phyloP scores from a whole-genome alignment of 805 yeast species.

The Candida insectorum region DNA sequence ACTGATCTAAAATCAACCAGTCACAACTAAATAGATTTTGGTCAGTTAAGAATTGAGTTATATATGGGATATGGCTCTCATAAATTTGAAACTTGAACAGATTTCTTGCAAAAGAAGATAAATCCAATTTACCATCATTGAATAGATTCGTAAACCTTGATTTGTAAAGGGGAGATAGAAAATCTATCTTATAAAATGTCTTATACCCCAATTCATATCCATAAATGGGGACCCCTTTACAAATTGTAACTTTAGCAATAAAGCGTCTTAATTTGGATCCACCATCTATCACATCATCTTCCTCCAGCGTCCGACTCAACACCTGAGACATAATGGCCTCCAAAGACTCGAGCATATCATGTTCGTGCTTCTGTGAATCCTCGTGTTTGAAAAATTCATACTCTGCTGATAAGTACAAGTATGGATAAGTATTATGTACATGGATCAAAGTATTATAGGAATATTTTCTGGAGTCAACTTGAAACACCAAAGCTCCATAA shows the following conservation, averaged over 20 bases:
- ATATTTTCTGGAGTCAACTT: constrained; percentile 26
- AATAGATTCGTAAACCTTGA: constrained; percentile 50
- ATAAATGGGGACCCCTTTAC: constrained; percentile 78
- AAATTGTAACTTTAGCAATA: constrained; percentile 58
- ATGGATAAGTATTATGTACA: constrained; percentile 83
- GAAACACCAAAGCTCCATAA: constrained; percentile 70
- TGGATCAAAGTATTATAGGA: constrained; percentile 48
- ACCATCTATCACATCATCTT: constrained; percentile 1
- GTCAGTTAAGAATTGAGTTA: constrained; percentile 77
- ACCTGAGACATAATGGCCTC: constrained; percentile 37
- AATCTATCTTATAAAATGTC: constrained; percentile 64
- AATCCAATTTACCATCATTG: constrained; percentile 18
- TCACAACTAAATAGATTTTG: constrained; percentile 82
- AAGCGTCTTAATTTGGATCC: constrained; percentile 34
- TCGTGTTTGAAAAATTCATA: constrained; percentile 25
- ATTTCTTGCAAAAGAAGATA: constrained; percentile 3
- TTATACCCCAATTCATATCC: constrained; percentile 71
- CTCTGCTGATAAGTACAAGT: constrained; percentile 62
- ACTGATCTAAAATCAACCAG: constrained; percentile 53
- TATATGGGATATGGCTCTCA: constrained; percentile 79
- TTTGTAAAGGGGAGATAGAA: constrained; percentile 60
- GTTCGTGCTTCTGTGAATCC: constrained; percentile 16
- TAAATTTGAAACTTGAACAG: constrained; percentile 24
- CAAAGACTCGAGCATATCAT: constrained; percentile 37
- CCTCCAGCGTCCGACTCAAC: too few relatives aligned